Evolutionary conservation across 805 yeast genomes (phyloP).

Genomic region (Ogataea neopini): DNA sequence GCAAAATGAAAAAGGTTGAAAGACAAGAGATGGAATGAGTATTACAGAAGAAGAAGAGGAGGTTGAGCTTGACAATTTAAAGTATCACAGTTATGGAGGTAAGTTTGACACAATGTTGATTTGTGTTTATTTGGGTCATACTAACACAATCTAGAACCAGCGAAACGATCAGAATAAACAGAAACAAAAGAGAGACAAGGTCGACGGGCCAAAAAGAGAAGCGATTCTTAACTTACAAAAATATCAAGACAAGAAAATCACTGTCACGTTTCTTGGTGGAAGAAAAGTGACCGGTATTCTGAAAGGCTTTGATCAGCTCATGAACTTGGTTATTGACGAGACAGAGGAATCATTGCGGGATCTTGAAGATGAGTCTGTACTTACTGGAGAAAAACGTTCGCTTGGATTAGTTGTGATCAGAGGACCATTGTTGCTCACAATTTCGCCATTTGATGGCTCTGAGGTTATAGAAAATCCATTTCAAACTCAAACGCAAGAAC

Average conservation of each 20-base stretch:
- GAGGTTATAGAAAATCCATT: constrained; percentile 74
- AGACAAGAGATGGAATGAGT: not conserved
- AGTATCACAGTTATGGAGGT: constrained; percentile 17
- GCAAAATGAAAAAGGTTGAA: not conserved
- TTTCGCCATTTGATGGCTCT: constrained; percentile 73
- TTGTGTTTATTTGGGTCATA: not conserved
- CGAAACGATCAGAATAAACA: constrained; percentile 15
- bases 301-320: constrained; percentile 80
- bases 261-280: constrained; percentile 84
- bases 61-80: not conserved
- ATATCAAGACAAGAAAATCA: constrained; percentile 69
- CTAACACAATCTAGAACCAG: constrained; percentile 10
- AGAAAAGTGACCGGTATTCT: constrained; percentile 73
- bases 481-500: constrained; percentile 16
- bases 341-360: constrained; percentile 66
- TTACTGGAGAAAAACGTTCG: constrained; percentile 58
- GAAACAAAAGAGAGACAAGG: constrained; percentile 25
- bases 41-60: not conserved
- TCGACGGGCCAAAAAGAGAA: constrained; percentile 85
- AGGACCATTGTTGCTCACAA: constrained; percentile 75
- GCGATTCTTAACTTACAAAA: constrained; percentile 81
- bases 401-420: constrained; percentile 83
- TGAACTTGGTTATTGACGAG: constrained; percentile 76
- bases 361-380: constrained; percentile 57
- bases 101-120: constrained; percentile 2